phyloP scores from a whole-genome alignment of 1,284 basidiomycete genomes.

The Cryptococcus hybrid region DNA sequence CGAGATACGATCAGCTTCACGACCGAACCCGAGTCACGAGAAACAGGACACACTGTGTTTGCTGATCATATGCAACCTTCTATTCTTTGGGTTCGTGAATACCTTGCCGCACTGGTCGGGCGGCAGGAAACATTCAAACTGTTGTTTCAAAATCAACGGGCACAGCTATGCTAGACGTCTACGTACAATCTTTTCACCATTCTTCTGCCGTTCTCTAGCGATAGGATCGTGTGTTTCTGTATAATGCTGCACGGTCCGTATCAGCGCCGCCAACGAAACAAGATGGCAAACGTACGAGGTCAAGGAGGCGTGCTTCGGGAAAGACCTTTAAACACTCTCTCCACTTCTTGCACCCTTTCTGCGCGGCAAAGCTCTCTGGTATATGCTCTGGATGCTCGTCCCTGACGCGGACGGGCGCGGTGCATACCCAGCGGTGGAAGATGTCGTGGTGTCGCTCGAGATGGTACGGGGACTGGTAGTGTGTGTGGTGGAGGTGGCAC shows the following conservation, averaged over 20 bases:
- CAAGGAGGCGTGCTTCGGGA: slow-evolving; percentile 71
- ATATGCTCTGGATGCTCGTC: slow-evolving; percentile 40
- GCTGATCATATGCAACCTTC: slow-evolving; percentile 76
- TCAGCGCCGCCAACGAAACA: background rate
- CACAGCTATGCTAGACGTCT: background rate
- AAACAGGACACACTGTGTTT: slow-evolving; percentile 56
- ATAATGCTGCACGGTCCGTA: slow-evolving; percentile 62
- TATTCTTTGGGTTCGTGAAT: slow-evolving; percentile 73
- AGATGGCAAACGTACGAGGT: slow-evolving; percentile 60
- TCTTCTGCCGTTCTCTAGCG: slow-evolving; percentile 66
- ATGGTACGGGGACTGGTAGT: background rate
- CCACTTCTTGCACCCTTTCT: slow-evolving; percentile 14
- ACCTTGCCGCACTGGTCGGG: slow-evolving; percentile 57
- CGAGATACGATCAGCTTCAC: slow-evolving; percentile 5
- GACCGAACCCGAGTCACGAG: background rate
- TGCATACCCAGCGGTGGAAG: slow-evolving; percentile 80
- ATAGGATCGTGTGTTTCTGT: slow-evolving; percentile 84
- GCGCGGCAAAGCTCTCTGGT: slow-evolving; percentile 28
- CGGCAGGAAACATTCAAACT: slow-evolving; percentile 79
- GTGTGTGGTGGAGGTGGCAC: slow-evolving; percentile 52
- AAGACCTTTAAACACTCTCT: slow-evolving; percentile 72
- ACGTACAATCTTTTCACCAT: slow-evolving; percentile 85
- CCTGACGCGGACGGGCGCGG: slow-evolving; percentile 3
- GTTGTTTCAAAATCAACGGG: background rate
- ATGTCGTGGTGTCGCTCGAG: slow-evolving; percentile 37